A percentile compares a stretch with the other conserved stretches of the same genome.
phyloP scores from a whole-genome alignment of 1,284 basidiomycete species.

The Afroboletus lepidellus region DNA sequence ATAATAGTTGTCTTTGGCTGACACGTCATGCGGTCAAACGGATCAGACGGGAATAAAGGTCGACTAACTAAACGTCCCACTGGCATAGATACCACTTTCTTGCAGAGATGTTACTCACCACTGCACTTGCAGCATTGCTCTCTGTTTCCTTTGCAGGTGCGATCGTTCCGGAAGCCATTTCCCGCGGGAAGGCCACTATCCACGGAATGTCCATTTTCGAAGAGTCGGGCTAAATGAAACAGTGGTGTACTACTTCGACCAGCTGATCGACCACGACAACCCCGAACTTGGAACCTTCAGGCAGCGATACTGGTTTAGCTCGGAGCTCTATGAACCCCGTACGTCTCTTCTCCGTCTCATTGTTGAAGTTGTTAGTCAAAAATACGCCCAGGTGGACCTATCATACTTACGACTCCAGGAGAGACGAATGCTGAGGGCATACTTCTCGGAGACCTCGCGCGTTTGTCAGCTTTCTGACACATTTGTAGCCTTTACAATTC shows the following conservation, averaged over 20 bases:
- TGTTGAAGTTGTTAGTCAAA: not conserved
- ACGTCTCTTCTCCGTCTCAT: conserved; percentile 4
- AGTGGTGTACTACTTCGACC: conserved; percentile 66
- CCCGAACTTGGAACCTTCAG: conserved; percentile 69
- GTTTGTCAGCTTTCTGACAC: conserved; percentile 52
- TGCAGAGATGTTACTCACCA: too few species aligned
- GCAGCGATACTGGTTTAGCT: conserved; percentile 70
- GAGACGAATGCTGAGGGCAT: conserved; percentile 45
- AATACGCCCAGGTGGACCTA: conserved; percentile 55
- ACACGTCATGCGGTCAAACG: too few species aligned
- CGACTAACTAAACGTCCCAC: too few species aligned
- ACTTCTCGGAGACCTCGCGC: conserved; percentile 23
- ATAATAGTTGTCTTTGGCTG: too few species aligned
- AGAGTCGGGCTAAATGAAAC: too few species aligned
- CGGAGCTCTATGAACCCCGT: conserved; percentile 60
- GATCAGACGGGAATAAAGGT: too few species aligned
- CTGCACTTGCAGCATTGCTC: too few species aligned
- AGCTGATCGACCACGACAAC: conserved; percentile 70
- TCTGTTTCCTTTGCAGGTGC: too few species aligned
- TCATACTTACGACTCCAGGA: conserved; percentile 58
- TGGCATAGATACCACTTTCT: too few species aligned
- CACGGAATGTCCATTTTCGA: too few species aligned
- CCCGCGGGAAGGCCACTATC: too few species aligned
- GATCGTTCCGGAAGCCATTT: too few species aligned
- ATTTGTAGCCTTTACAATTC: conserved; percentile 45